Evolutionary conservation across 1,139 yeast species (phyloP).

Genomic region (Diutina ranongensis): DNA sequence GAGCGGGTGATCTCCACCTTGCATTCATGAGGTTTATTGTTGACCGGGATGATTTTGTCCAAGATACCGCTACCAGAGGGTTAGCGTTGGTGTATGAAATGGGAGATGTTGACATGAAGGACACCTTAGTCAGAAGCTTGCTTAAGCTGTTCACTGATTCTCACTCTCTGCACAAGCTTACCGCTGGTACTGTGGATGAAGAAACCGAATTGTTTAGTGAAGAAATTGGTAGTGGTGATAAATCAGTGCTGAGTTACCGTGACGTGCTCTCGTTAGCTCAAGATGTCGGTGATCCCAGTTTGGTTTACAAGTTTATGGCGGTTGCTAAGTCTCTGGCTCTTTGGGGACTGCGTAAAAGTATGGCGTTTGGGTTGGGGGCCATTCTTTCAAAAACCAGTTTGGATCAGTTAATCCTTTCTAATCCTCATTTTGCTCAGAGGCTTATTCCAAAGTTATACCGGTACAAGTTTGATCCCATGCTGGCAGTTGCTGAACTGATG

Average conservation of each 20-base stretch:
- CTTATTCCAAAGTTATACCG: slow-evolving; percentile 77
- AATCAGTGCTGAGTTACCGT: slow-evolving; percentile 75
- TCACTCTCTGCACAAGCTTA: slow-evolving; percentile 33
- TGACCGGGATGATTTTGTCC: slow-evolving; percentile 73
- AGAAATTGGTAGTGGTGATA: slow-evolving; percentile 59
- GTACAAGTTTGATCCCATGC: slow-evolving; percentile 76
- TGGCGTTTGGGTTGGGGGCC: slow-evolving; percentile 87
- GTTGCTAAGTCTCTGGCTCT: slow-evolving; percentile 78
- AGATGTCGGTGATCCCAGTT: slow-evolving; percentile 90
- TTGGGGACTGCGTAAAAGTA: slow-evolving; percentile 90
- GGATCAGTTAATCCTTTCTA: slow-evolving; percentile 46
- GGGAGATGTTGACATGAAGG: slow-evolving; percentile 61
- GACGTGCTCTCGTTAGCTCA: slow-evolving; percentile 78
- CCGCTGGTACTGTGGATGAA: slow-evolving; percentile 60
- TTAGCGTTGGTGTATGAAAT: slow-evolving; percentile 69
- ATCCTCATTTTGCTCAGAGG: slow-evolving; percentile 41
- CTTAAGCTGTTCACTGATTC: slow-evolving; percentile 71
- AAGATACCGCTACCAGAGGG: slow-evolving; percentile 89
- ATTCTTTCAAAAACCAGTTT: slow-evolving; percentile 71
- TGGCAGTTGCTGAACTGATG: slow-evolving; percentile 73
- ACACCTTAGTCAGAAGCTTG: slow-evolving; percentile 63
- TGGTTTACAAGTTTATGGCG: slow-evolving; percentile 91
- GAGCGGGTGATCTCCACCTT: slow-evolving; percentile 49
- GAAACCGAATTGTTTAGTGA: slow-evolving; percentile 85
- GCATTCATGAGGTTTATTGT: slow-evolving; percentile 67